Evolutionary conservation across 2,329 filamentous ascomycete species (phyloP).

Genomic region (Talaromyces rugulosus): DNA sequence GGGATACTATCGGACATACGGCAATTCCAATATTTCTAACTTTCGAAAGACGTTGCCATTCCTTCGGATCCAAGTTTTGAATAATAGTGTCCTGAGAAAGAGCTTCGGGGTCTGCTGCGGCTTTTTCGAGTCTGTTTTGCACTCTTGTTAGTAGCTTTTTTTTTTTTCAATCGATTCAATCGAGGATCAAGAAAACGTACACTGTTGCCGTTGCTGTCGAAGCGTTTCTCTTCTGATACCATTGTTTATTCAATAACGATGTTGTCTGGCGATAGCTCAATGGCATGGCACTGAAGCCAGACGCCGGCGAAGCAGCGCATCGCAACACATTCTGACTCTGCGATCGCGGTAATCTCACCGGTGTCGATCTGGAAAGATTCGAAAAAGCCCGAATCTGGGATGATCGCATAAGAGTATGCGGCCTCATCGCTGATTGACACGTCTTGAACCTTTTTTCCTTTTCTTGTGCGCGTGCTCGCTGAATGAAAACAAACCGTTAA

Average conservation of each 20-base stretch:
- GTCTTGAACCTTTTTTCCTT: not conserved
- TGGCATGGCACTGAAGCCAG: slow-evolving; percentile 29
- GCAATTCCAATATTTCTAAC: slow-evolving; percentile 98
- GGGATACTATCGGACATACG: slow-evolving; percentile 44
- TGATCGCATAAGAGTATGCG: slow-evolving; percentile 37
- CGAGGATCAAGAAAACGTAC: not conserved
- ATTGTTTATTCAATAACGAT: slow-evolving; percentile 30
- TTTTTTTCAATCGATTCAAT: not conserved
- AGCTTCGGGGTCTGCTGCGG: slow-evolving; percentile 52
- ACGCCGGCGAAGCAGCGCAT: slow-evolving; percentile 36
- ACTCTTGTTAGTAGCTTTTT: not conserved
- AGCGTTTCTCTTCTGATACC: slow-evolving; percentile 40
- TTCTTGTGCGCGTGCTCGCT: not conserved
- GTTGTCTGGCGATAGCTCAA: slow-evolving; percentile 12
- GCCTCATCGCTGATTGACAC: slow-evolving; percentile 33
- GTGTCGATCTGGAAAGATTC: slow-evolving; percentile 28
- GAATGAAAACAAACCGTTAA: not conserved
- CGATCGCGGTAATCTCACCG: slow-evolving; percentile 28
- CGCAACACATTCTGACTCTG: slow-evolving; percentile 33
- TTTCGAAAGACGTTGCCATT: slow-evolving; percentile 70
- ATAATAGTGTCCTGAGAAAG: slow-evolving; percentile 65
- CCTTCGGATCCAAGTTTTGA: slow-evolving; percentile 73
- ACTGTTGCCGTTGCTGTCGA: slow-evolving; percentile 41
- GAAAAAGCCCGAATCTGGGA: slow-evolving; percentile 32
- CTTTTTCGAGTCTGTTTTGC: slow-evolving; percentile 39